Evolutionary conservation across 805 yeast species (phyloP), one percentile per base, ranked within the genome.

Genomic region (Candida bentonensis): DNA sequence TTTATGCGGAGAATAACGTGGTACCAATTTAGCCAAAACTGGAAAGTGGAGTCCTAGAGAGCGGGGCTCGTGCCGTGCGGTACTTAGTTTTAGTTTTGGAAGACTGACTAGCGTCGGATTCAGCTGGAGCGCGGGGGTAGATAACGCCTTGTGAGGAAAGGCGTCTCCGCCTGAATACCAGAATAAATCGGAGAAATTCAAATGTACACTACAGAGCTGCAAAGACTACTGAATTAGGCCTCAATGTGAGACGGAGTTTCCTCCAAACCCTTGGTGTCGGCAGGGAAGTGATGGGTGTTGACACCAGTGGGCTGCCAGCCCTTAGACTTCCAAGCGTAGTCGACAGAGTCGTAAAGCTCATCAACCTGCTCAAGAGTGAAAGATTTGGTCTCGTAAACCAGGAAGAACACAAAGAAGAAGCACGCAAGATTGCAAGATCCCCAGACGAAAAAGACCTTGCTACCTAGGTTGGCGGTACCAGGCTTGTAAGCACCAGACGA

Each of bases 301-400:
- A 30, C 20, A 30, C 36, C 36, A 30, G 36, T 30, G 7, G 36
- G 36, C 17, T 30, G 36, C 36, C 36, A 30, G 20, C 36, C 36
- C 20, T 15, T 30, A 15, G 81, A 76, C 45, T 62, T 58, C 73
- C 74, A 70, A 42, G 74, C 66, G 44, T 60, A 52, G 34, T 64
- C 65, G 52, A 61, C 63, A 42, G 64, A 62, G 23, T 69, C 60
- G 55, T 67, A 71, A 69, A 79, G 66, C 56, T 73, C 78, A 60
- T 83, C 87, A 50, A 84, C 84, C 64, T 84, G 87, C 65, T 84
- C 94, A 60, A 85, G 72, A 40, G 83, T 72, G 55, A 83, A 72
- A 47, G 94, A 94, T 66, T 76, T 78, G 45, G 94, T 85, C 64
- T 82, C 89, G 54, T 78, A 77, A 48, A 85, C 76, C 53, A 72